These are phyloP conservation scores for Aspergillus steynii DNA, from an alignment of 495 filamentous ascomycete genomes.

Conservation along the genomic window DNA sequence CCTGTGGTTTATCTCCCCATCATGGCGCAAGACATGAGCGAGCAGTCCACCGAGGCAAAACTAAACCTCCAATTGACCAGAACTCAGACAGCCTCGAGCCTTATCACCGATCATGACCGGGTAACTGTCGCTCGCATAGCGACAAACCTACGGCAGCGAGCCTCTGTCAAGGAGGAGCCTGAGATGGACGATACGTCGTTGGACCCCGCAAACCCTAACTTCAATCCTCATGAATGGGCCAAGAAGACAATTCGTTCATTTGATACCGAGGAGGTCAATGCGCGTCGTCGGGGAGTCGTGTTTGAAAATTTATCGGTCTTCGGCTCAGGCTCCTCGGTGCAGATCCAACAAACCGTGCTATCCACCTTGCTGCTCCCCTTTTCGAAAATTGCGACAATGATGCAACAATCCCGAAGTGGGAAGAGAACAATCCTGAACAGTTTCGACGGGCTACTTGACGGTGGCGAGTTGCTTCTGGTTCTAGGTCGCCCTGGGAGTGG, in stretches of 20 bases:
- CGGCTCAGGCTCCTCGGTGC: slow-evolving; percentile 10
- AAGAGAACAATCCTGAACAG: slow-evolving; percentile 26
- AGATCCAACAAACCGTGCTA: slow-evolving; percentile 11
- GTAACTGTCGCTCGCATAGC: background rate
- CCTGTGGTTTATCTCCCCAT: background rate
- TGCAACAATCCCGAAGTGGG: background rate
- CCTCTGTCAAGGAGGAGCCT: background rate
- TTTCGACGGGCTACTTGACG: slow-evolving; percentile 37
- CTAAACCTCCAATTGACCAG: background rate
- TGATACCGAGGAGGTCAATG: slow-evolving; percentile 5
- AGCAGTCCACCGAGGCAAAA: background rate
- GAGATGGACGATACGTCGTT: background rate
- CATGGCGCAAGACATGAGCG: background rate
- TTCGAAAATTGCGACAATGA: background rate
- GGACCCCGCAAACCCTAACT: slow-evolving; percentile 9
- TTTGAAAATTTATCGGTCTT: slow-evolving; percentile 10
- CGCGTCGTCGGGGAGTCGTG: slow-evolving; percentile 6
- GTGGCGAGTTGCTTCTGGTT: slow-evolving; percentile 40
- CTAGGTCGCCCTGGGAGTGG: slow-evolving; percentile 45
- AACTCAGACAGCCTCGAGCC: background rate
- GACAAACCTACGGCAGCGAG: background rate
- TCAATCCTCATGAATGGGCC: slow-evolving; percentile 14
- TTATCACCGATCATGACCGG: background rate
- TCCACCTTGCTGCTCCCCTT: slow-evolving; percentile 9
- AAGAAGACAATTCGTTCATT: slow-evolving; percentile 5